Evolutionary conservation across 2,329 filamentous ascomycete genomes (phyloP).

Genomic region (Pseudocercospora macadamiae): DNA sequence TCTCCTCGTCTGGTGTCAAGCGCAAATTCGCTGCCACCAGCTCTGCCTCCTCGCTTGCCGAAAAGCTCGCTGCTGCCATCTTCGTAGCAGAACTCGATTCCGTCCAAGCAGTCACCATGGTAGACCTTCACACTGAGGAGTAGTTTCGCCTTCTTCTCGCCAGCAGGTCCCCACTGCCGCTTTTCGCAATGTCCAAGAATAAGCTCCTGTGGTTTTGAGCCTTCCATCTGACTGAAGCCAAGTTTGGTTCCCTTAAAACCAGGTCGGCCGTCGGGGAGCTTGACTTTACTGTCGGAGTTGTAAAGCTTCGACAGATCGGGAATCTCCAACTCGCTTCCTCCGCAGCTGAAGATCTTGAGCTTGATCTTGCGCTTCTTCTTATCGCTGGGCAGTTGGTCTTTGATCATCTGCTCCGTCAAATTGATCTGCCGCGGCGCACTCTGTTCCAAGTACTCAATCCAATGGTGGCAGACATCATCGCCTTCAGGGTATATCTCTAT

Average conservation of each 20-base stretch:
- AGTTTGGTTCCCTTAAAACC: constrained; percentile 77
- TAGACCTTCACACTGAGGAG: constrained; percentile 76
- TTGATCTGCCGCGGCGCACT: constrained; percentile 71
- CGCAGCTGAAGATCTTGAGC: constrained; percentile 74
- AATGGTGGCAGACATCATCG: constrained; percentile 78
- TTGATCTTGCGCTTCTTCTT: constrained; percentile 71
- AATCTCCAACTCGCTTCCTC: constrained; percentile 72
- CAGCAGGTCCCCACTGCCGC: constrained; percentile 43
- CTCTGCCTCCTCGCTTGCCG: constrained; percentile 74
- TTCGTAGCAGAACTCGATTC: constrained; percentile 91
- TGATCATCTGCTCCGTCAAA: constrained; percentile 74
- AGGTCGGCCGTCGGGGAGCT: constrained; percentile 72
- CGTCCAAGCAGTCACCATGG: constrained; percentile 76
- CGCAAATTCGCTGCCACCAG: constrained; percentile 72
- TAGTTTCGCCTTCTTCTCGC: constrained; percentile 55
- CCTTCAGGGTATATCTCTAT: constrained; percentile 79
- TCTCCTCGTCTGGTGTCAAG: constrained; percentile 85
- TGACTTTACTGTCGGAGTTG: constrained; percentile 72
- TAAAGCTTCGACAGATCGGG: constrained; percentile 72
- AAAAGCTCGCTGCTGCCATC: constrained; percentile 83
- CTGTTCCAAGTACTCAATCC: constrained; percentile 76
- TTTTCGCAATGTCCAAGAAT: constrained; percentile 70
- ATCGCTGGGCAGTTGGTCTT: constrained; percentile 69
- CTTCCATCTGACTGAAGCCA: constrained; percentile 72
- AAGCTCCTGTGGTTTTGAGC: constrained; percentile 70